Base-by-base conservation (phyloP, 179 eudicot species). In the Silene vulgaris region DNA sequence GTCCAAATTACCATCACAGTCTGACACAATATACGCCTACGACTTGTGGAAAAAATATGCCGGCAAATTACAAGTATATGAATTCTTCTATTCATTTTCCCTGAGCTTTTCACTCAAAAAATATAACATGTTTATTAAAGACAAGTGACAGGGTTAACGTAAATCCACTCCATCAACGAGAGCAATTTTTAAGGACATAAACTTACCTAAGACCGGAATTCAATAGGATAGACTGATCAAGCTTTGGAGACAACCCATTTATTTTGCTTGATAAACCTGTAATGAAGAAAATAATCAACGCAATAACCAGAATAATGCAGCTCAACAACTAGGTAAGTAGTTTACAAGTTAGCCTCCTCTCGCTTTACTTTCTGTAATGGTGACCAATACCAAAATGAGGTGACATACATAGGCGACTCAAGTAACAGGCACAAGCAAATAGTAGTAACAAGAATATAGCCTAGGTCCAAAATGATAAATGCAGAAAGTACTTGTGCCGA, bases 201-300 rank as follows among this genome's bases (percentile, higher is more conserved):
- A 69, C 50, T 60, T 82, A 86, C 89, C 88, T 80, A 71, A 78
- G 26, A 75, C 72, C 52, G 17, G 65, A 28, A 75, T 74, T 73
- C 75, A 28, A 72, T 28, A 19, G 64, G 65, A 76, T 79, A n/a
- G 80, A 71, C 29, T 73, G 81, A 35, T 86, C 79, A 30, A 59
- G 80, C 78, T 82, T 85, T 21, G 80, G 65, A 66, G 86, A 80
- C 4, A 82, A 56, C 23, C 81, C 78, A 37, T 56, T 37, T 56
- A 71, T 72, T 79, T 74, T 77, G 74, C 85, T 84, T 12, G 88
- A 82, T 74, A 81, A 81, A 32, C 87, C 90, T 85, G 85, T 28
- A 71, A 71, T 67, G 66, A 73, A 19, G 26, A 64, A 43, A 69
- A 8, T 45, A 77, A 52, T 28, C 65, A 69, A 69, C 21, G 0